Percentiles rank a stretch among this genome's conserved stretches.
phyloP scores from a whole-genome alignment of 441 rosid species.

The Daphne laureola region DNA sequence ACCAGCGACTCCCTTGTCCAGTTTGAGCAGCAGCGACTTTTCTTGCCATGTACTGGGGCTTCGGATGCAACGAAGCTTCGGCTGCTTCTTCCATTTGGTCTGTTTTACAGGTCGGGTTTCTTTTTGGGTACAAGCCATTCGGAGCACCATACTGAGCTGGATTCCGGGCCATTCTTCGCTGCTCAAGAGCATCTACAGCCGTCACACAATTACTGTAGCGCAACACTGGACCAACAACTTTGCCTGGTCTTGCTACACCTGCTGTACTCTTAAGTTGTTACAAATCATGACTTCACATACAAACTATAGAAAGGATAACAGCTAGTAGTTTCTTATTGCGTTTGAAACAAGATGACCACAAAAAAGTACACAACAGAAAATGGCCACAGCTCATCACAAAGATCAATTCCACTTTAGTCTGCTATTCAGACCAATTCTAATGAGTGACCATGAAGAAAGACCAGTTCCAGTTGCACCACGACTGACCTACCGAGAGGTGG shows the following conservation, averaged over 20 bases:
- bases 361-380: too few relatives aligned
- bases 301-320: too few relatives aligned
- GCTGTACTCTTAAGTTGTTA: conserved; percentile 23
- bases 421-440: too few relatives aligned
- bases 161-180: conserved; percentile 61
- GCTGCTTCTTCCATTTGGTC: conserved; percentile 60
- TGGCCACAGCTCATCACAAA: too few relatives aligned
- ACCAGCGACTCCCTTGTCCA: conserved; percentile 71
- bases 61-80: conserved; percentile 71
- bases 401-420: too few relatives aligned
- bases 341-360: too few relatives aligned
- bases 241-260: conserved; percentile 78
- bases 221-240: conserved; percentile 72
- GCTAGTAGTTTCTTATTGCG: too few relatives aligned
- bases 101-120: conserved; percentile 57
- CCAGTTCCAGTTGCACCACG: too few relatives aligned
- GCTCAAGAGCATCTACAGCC: conserved; percentile 57
- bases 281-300: too few relatives aligned
- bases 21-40: conserved; percentile 86
- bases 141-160: conserved; percentile 52
- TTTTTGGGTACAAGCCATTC: conserved; percentile 48
- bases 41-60: conserved; percentile 71
- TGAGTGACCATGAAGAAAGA: too few relatives aligned
- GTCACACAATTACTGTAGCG: conserved; percentile 76
- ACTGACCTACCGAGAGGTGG: too few relatives aligned